Base-by-base conservation (phyloP, 106 monocot genomes). In the Apostasia ramifera region DNA sequence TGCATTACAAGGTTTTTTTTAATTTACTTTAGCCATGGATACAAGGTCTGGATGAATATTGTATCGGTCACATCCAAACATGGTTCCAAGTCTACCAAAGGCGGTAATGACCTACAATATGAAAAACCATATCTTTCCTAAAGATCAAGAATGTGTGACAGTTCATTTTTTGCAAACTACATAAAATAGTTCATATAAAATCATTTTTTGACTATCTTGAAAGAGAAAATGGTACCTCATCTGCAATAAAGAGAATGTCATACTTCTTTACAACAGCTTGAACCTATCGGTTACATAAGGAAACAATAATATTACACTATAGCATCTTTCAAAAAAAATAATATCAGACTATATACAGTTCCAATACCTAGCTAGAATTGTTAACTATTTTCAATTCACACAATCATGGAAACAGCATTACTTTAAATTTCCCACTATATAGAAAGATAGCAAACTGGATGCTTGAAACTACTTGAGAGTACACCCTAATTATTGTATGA, bases 191-290 rank as follows among this genome's bases (percentile, higher is more conserved):
- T 62, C 44, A 42, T 44, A n/a, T 62, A 44, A 62, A 62, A 44
- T 13, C 62, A 62, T 12, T 12, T 2, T 62, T 62, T 62, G 2
- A 2, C 10, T 4, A 13, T 3, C 13, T 66, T 57, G 39, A 53
- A 26, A 55, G 13, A 10, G 41, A 46, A 48, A 26, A 46, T 7
- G 1, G 39, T 83, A 98, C 97, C 97, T 98, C 97, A 76, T 98
- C 97, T 59, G 97, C 97, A 59, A 98, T 92, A 70, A 98, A 92
- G 47, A 98, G 92, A 81, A 98, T 83, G 74, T 92, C 97, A 66
- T 98, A 90, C 61, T 92, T 98, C 65, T 92, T 98, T 37, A 98
- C 71, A 59, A 98, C 81, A 73, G 85, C 92, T 87, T 98, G 97
- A 68, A 98, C 71, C 97, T 98, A 77, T 68, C 54, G 44, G 53